Conservation (phyloP, 1,139 yeast genomes). For the Pneumocystis wakefieldiae region DNA sequence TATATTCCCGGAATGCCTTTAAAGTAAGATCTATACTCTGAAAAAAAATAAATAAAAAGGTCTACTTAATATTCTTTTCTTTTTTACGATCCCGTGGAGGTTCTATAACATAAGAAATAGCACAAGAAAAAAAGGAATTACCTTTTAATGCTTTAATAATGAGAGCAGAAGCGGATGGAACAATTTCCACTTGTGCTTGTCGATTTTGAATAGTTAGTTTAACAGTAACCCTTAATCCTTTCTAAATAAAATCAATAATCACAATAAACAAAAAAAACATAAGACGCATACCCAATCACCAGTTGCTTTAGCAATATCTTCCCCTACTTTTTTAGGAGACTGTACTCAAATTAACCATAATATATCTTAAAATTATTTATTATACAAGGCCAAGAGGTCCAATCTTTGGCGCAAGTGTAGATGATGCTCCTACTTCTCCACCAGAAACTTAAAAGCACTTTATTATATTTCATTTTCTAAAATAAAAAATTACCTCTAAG, state of each 20-base stretch:
- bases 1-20: constrained; percentile 88
- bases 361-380: constrained; percentile 46
- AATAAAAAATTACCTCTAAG: constrained; percentile 35
- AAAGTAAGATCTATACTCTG: background rate
- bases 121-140: background rate
- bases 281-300: constrained; percentile 55
- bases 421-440: constrained; percentile 99
- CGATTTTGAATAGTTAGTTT: constrained; percentile 98
- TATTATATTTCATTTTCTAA: background rate
- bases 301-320: constrained; percentile 99
- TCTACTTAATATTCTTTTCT: constrained; percentile 86
- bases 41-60: background rate
- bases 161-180: constrained; percentile 98
- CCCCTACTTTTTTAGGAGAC: constrained; percentile 52
- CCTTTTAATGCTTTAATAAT: constrained; percentile 93
- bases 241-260: constrained; percentile 9
- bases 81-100: constrained; percentile 99
- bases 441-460: constrained; percentile 61
- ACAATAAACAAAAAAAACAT: constrained; percentile 15
- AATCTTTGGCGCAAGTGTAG: constrained; percentile 99
- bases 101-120: constrained; percentile 30
- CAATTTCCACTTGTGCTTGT: constrained; percentile 98
- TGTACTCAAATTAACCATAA: background rate
- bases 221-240: constrained; percentile 95
- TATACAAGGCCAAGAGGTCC: constrained; percentile 99